Evolutionary conservation across 2,329 filamentous ascomycete species (phyloP).

Genomic region (Venturiaceae sp.): DNA sequence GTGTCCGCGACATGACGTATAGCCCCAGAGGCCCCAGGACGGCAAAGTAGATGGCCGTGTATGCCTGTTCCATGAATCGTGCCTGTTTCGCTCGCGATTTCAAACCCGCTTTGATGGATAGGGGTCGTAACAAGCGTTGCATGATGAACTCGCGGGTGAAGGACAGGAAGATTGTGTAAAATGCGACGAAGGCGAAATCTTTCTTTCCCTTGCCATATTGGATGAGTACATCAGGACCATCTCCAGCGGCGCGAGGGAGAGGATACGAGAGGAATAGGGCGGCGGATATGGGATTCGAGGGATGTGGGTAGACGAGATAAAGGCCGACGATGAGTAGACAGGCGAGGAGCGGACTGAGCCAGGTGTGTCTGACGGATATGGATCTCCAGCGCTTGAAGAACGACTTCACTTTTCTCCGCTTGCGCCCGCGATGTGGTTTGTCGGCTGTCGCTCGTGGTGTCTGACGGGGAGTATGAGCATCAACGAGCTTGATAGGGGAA

Average conservation of each 20-base stretch:
- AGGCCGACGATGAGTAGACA: constrained; percentile 52
- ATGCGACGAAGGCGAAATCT: constrained; percentile 78
- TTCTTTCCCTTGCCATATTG: constrained; percentile 85
- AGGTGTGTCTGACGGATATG: constrained; percentile 44
- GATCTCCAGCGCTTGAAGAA: constrained; percentile 35
- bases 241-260: constrained; percentile 43
- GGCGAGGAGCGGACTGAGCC: constrained; percentile 60
- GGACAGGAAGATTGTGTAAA: constrained; percentile 82
- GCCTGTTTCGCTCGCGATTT: constrained; percentile 66
- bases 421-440: constrained; percentile 16
- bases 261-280: constrained; percentile 89
- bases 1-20: constrained; percentile 84
- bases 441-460: background rate
- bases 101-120: constrained; percentile 62
- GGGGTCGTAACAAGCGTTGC: constrained; percentile 75
- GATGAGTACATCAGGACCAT: constrained; percentile 31
- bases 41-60: constrained; percentile 85
- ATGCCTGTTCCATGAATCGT: constrained; percentile 93
- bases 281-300: constrained; percentile 67
- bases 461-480: background rate
- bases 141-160: constrained; percentile 95
- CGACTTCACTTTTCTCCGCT: constrained; percentile 35
- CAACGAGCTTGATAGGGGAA: background rate
- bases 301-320: constrained; percentile 67
- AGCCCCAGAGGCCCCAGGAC: constrained; percentile 74